Evolutionary conservation across 495 filamentous ascomycete genomes (phyloP).

Genomic region (Lindgomyces ingoldianus): DNA sequence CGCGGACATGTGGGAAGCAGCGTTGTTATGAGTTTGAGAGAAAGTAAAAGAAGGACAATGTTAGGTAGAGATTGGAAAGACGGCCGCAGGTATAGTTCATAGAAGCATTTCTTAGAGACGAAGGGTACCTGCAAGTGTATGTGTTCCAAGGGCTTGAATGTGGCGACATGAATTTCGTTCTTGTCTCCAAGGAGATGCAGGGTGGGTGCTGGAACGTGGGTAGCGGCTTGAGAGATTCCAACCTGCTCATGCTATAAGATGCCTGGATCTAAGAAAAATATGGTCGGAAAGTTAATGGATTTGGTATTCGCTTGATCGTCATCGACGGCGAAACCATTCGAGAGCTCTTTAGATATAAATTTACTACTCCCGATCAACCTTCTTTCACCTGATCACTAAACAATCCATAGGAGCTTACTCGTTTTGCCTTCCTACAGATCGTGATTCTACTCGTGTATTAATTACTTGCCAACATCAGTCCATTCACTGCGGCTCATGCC

Average conservation of each 20-base stretch:
- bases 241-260: constrained; percentile 30
- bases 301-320: constrained; percentile 22
- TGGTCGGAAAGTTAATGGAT: constrained; percentile 34
- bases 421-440: background rate
- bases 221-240: constrained; percentile 10
- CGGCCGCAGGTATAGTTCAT: constrained; percentile 29
- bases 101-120: constrained; percentile 52
- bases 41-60: constrained; percentile 10
- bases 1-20: constrained; percentile 7
- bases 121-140: constrained; percentile 54
- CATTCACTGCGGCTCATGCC: constrained; percentile 49
- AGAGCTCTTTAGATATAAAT: no score
- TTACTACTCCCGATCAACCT: constrained; percentile 1
- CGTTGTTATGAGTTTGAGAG: constrained; percentile 18
- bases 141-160: constrained; percentile 35
- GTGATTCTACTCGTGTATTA: background rate
- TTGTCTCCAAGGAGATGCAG: constrained; percentile 37
- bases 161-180: constrained; percentile 31
- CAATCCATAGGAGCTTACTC: background rate
- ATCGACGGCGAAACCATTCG: background rate
- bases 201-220: constrained; percentile 24
- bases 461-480: constrained; percentile 13
- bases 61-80: constrained; percentile 25
- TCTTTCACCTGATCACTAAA: background rate
- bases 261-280: constrained; percentile 35